Conservation (phyloP, 169 alveolate species). For the Eimeria sp. region DNA sequence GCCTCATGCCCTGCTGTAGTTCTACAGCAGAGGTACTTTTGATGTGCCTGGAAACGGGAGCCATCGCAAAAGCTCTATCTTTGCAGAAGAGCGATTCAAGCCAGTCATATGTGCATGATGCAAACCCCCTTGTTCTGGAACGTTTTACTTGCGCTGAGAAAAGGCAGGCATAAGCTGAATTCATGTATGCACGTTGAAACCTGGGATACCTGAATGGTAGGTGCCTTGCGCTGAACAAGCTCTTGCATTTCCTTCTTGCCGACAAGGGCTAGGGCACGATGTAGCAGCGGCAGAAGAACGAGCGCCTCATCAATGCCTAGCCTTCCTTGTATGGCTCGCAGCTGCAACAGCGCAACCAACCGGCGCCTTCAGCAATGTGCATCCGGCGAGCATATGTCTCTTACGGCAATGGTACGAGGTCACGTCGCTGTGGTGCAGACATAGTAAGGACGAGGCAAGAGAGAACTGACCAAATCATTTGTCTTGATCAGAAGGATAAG, state of each 20-base stretch:
- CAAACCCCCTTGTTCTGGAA: not conserved
- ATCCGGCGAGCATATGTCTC: not conserved
- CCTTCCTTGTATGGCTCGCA: constrained; percentile 72
- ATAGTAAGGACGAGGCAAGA: not conserved
- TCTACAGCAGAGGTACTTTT: not conserved
- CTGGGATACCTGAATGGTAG: constrained; percentile 40
- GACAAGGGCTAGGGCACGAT: constrained; percentile 37
- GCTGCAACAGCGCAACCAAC: constrained; percentile 57
- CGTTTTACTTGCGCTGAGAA: not conserved
- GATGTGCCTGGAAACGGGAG: not conserved
- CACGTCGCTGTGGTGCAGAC: not conserved
- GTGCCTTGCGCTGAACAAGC: constrained; percentile 31
- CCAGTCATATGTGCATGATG: not conserved
- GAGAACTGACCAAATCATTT: constrained; percentile 71
- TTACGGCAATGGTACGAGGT: not conserved
- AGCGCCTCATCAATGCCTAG: constrained; percentile 81
- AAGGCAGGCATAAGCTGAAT: not conserved
- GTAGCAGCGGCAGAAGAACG: constrained; percentile 68
- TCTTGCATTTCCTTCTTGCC: constrained; percentile 43
- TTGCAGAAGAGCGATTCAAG: not conserved
- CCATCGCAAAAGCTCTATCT: not conserved
- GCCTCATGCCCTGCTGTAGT: not conserved
- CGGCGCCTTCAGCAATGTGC: not conserved
- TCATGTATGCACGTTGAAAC: not conserved
- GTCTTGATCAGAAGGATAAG: constrained; percentile 74